Base-by-base conservation (phyloP, 805 yeast species). In the Candida andamanensis region DNA sequence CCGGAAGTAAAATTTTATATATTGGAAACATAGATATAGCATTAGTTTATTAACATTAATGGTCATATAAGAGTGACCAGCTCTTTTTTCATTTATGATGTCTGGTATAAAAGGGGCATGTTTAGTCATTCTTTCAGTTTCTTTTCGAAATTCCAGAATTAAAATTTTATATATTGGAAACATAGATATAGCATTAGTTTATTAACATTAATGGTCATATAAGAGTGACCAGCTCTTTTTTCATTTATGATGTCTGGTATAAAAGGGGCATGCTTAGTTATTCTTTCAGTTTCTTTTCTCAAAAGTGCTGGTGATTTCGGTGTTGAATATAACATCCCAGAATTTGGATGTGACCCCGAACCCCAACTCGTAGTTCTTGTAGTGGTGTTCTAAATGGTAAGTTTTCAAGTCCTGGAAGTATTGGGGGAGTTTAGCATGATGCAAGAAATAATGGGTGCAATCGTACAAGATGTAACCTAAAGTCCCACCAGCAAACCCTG, bases 381-480 rank as follows among this genome's bases (percentile, higher is more conserved):
- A 92, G 56, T 92, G 99, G 60, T 92, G 99, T 58, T 90, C 97
- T 60, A 92, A 72, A 58, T 92, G 99, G 55, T 86, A 80, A 30
- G 83, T 85, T 61, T 92, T 92, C 52, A 86, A 66, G 18, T 74
- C 78, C 55, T 85, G 87, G 61, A 86, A 65, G 53, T 69, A 82
- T 24, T 63, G 49, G 15, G 98, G 98, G 49, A 92, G 69, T 50
- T 71, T 72, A 23, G 85, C 75, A 61, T 92, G 99, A 56, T 92
- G 99, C 53, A 92, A 64, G 51, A 85, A 75, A 60, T 92, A 92
- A 63, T 92, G 99, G n/a, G 94, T 83, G 46, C 82, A 72, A 60
- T 92, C 99, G 56, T 92, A 92, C 59, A 78, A 61, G 48, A 90
- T 78, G 63, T 92, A 92, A 33, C 99, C 99, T 54, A 89, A 71